Evolutionary conservation across 2,329 filamentous ascomycete genomes (phyloP).

Genomic region (Beauveria asiatica): DNA sequence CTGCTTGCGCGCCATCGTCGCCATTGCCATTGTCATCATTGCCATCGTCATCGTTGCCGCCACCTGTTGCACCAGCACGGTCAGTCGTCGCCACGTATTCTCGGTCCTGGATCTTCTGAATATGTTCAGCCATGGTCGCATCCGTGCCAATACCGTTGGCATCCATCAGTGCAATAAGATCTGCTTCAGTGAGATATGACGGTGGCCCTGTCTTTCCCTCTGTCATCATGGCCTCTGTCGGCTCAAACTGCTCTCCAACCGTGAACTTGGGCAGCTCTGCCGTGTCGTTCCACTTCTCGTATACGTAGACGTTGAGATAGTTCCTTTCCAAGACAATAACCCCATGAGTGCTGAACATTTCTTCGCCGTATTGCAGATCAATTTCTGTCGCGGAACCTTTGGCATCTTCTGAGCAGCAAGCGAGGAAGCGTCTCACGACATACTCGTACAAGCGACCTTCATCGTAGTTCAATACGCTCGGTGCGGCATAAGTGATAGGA

Average conservation of each 20-base stretch:
- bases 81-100: slow-evolving; percentile 68
- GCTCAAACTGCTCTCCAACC: slow-evolving; percentile 74
- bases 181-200: slow-evolving; percentile 84
- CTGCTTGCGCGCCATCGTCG: not conserved
- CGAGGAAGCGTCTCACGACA: slow-evolving; percentile 81
- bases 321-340: slow-evolving; percentile 81
- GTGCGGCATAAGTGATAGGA: slow-evolving; percentile 75
- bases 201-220: slow-evolving; percentile 87
- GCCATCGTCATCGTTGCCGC: slow-evolving; percentile 29
- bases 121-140: slow-evolving; percentile 98
- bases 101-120: slow-evolving; percentile 86
- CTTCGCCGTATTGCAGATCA: slow-evolving; percentile 74
- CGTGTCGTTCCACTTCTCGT: slow-evolving; percentile 92
- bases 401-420: slow-evolving; percentile 92
- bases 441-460: slow-evolving; percentile 86
- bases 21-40: slow-evolving; percentile 26
- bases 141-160: slow-evolving; percentile 97
- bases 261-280: slow-evolving; percentile 72
- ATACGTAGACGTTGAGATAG: slow-evolving; percentile 90
- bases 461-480: slow-evolving; percentile 52
- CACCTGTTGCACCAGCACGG: slow-evolving; percentile 28
- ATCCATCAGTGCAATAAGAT: slow-evolving; percentile 94
- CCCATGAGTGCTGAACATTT: slow-evolving; percentile 74
- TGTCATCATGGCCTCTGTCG: slow-evolving; percentile 77
- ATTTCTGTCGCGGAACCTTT: slow-evolving; percentile 79